Base-by-base conservation (phyloP, 768 basidiomycete genomes). In the Hygrophorus pudorinus region DNA sequence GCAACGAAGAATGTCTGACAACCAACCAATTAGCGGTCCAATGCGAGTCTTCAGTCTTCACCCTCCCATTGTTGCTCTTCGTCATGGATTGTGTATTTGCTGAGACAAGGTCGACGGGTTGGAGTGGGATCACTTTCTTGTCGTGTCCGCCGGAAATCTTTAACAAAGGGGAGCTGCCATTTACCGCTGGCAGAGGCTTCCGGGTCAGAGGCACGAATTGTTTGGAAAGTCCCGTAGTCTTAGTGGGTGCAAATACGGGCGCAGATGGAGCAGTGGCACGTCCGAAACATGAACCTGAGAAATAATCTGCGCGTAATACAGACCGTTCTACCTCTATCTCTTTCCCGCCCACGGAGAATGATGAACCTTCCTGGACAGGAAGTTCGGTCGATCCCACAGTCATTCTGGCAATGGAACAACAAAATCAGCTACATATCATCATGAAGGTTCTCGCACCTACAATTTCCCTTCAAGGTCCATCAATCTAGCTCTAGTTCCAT, bases 21-120 rank as follows among this genome's bases (percentile, higher is more conserved):
- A 24, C 24, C 7, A 44, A 81, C 84, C 85, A 85, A 54, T 81
- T 81, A 12, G 72, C 84, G 8, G 74, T 73, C 83, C 85, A 87
- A 53, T 70, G 73, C 12, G 67, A 66, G 33, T 66, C 57, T 45
- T 52, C 50, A 13, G 13, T 37, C 45, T 50, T 51, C 31, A 46
- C 10, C 38, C 49, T 21, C 44, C 38, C 9, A 18, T 28, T 8
- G 42, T n/a, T 29, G 17, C 43, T 51, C 47, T 46, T 41, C 41
- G 49, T 51, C 30, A 46, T 41, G 28, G 52, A 41, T 53, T 46
- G 36, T 47, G 47, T 30, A 20, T 24, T 13, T 20, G 49, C 44
- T 14, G 62, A 57, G 12, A 63, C 50, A 9, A 67, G 48, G 53
- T 58, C 56, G 10, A 74, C 62, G 27, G 73, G 65, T 44, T 67